phyloP scores from a whole-genome alignment of 805 yeast species.

The Spathaspora boniae region DNA sequence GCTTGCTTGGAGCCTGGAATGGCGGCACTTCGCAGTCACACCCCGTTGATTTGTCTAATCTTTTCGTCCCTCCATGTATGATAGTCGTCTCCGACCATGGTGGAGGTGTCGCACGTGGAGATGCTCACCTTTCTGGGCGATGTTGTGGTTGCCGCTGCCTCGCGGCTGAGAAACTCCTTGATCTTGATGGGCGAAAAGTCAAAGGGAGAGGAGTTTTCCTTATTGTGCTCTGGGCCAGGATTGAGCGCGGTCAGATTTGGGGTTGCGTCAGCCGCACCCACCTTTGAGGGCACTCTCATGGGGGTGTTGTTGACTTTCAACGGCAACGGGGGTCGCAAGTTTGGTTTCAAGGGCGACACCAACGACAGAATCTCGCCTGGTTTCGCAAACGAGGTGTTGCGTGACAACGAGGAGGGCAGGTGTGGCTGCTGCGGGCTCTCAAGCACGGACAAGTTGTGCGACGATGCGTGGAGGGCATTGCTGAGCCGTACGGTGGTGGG shows the following conservation, averaged over 20 bases:
- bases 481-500: conserved; percentile 12
- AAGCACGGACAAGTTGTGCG: conserved; percentile 8
- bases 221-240: conserved; percentile 3
- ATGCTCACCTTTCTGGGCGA: conserved; percentile 14
- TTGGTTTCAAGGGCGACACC: conserved; percentile 7
- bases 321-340: not conserved
- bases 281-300: not conserved
- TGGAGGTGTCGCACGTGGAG: conserved; percentile 32
- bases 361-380: conserved; percentile 1
- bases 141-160: not conserved
- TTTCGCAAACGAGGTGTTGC: not conserved
- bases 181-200: conserved; percentile 13
- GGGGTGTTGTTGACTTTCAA: not conserved
- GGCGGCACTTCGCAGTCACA: not conserved
- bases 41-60: conserved; percentile 22
- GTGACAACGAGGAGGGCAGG: conserved; percentile 4
- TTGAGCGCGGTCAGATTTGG: not conserved
- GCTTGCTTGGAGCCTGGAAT: no score
- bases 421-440: no score
- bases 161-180: conserved; percentile 1
- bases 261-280: no score
- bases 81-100: conserved; percentile 39
- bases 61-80: conserved; percentile 37
- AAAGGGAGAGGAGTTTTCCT: conserved; percentile 13
- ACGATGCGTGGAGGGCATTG: conserved; percentile 12